Evolutionary conservation across 805 yeast species (phyloP), one percentile per base, ranked within the genome.

Genomic region (Wickerhamomyces sydowiorum): DNA sequence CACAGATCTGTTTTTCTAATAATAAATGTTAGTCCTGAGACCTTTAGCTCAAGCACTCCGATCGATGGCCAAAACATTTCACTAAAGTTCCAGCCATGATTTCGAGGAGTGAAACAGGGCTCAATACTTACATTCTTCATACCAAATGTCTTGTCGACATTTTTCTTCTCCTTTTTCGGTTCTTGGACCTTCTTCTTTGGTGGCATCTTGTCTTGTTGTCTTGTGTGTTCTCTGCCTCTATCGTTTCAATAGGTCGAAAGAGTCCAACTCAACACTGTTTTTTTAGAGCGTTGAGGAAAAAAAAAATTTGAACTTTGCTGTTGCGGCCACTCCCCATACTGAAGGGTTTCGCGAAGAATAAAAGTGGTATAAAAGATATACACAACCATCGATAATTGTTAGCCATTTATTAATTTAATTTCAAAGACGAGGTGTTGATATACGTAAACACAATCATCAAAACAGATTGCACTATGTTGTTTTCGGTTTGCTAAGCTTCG

Each of bases 91-190:
- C n/a, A n/a, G n/a, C n/a, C n/a, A n/a, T n/a, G n/a, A n/a, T n/a
- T n/a, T n/a, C n/a, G n/a, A 31, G 18, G 22, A 8, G 22, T 31
- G 8, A 4, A 5, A 19, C 8, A 30, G 20, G 5, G 4, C 3
- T 30, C 4, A 4, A 17, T 15, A 47, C 50, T 27, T 36, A 43
- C 43, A 64, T 93, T 93, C 60, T 90, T 93, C 73, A 93, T 71
- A 44, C 99, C 99, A 61, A 93, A 93, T 2, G 97, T 87, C 68
- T 87, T 90, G 66, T 93, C 98, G 48, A 82, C 81, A 42, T 76
- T 78, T 67, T 85, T 84, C 57, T 79, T 78, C 58, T 68, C 73
- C 55, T 73, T 65, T 58, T 73, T 70, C 51, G 61, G 61, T 58
- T 72, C 68, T 41, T 67, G 66, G 49, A 65, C 68, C 52, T 70